Base-by-base conservation (phyloP, 495 filamentous ascomycete genomes). In the Wilcoxina mikolae region DNA sequence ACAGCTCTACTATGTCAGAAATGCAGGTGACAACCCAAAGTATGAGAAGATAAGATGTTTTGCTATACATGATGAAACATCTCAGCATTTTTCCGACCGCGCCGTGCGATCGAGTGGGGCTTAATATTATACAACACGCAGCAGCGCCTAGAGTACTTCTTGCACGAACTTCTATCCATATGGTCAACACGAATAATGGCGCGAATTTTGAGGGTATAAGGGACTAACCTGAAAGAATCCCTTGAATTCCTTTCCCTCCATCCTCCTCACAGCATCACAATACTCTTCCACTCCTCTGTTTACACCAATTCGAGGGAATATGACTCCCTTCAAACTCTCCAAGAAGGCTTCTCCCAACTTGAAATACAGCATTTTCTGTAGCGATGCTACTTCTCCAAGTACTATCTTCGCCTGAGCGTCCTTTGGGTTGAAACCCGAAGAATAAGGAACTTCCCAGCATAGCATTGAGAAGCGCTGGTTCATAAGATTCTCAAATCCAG, bases 401-500 rank as follows among this genome's bases (percentile, higher is more conserved):
- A 94, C 84, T 58, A 85, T 79, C 61, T 82, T 84, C 18, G 83
- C 79, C 66, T 91, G 85, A 12, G 87, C 84, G 66, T 99, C 93
- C 58, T 79, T 78, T 0, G 85, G 74, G 59, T 81, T 82, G 73
- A 96, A 95, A 12, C 77, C 76, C 2, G 79, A 71, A 10, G 83
- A 81, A 11, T 76, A 76, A 1, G 90, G 77, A 0, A 96, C 79
- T 4, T 80, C 80, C 89, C 91, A 98, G 65, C 84, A 86, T 27
- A 90, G 71, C 0, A 85, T 77, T 17, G 93, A 86, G 69, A 98
- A 90, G n/a, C 82, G 78, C 24, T 79, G 74, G 50, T 95, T 84
- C 71, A 93, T 84, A 69, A 90, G 93, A 35, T 76, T 76, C 56
- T 93, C 87, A 65, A 99, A 96, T n/a, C 91, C 93, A 18, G 87